These are phyloP conservation scores for Hericium erinaceus DNA, from an alignment of 768 basidiomycete species.

Conservation along the genomic window DNA sequence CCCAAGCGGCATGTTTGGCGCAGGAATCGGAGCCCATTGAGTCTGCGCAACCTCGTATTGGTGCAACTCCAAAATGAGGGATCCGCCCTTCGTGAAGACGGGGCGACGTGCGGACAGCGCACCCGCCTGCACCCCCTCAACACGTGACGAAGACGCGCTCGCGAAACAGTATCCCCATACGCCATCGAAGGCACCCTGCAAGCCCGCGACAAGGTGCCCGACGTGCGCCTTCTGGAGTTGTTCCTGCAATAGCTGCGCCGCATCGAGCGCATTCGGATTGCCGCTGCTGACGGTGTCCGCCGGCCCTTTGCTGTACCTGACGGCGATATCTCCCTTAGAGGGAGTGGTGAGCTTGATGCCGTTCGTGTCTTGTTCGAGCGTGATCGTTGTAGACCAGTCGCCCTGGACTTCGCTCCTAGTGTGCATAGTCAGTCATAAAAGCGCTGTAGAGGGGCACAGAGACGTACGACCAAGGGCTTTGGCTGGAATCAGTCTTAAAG, in stretches of 20 bases:
- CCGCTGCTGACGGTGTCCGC: background rate
- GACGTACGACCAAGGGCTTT: background rate
- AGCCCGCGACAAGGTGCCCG: background rate
- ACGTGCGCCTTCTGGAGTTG: background rate
- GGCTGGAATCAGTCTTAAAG: background rate
- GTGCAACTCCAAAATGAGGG: background rate
- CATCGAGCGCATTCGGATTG: background rate
- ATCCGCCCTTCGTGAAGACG: background rate
- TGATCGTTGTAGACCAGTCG: background rate
- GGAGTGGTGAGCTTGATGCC: background rate
- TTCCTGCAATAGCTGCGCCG: background rate
- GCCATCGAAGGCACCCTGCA: background rate
- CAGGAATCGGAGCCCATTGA: too few species aligned
- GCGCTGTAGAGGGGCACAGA: background rate
- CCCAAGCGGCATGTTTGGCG: too few species aligned
- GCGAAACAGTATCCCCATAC: background rate
- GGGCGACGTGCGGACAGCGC: background rate
- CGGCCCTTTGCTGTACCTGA: background rate
- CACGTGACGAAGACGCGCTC: background rate
- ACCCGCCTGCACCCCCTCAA: background rate
- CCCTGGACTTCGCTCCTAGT: background rate
- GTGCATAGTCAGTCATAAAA: background rate
- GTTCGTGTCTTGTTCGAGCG: background rate
- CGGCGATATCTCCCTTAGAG: background rate
- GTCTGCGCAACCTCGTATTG: background rate